Evolutionary conservation across 2,329 filamentous ascomycete genomes (phyloP), one percentile per base, ranked within the genome.

Genomic region (Talaromyces sp.): DNA sequence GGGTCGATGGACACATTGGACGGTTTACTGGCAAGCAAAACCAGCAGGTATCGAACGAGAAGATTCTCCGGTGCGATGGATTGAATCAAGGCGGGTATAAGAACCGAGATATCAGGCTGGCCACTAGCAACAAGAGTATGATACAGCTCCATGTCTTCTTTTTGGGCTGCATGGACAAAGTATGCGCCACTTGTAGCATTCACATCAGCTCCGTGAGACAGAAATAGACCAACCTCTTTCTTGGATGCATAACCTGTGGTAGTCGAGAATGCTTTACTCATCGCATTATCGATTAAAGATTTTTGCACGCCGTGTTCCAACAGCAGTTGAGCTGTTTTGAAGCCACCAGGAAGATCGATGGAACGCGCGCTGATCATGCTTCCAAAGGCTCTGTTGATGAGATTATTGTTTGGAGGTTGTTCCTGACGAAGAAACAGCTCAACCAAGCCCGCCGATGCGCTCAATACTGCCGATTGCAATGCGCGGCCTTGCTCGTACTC

Each of bases 401-500:
- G 29, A 11, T 48, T 48, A 43, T 27, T 56, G 21, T 32, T 29
- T 19, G 38, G 38, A 3, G 4, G 26, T 26, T 52, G 6, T 1
- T n/a, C 26, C 12, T 56, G 54, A 12, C 12, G 4, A 32, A 56
- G 54, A 48, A 56, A 46, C 3, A 50, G 29, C 11, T 56, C 26
- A 21, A 56, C 54, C 29, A 56, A 41, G 7, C 21, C 2, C 5
- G 41, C 12, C 43, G 54, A 56, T 29, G 54, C 29, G 21, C 19
- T 29, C 38, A 56, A 43, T 8, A 46, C 54, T 17, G 54, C 32
- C 12, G 54, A 56, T 43, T 56, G 38, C 6, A 56, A 11, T 24
- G 54, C 54, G 6, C 29, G 54, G 17, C 54, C 54, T 21, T 48
- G 54, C 32, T 0, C 83, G 66, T 81, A 81, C 65, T 86, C 81